These are phyloP conservation scores for Colletotrichum nymphaeae DNA, from an alignment of 2,329 filamentous ascomycete species.

Conservation along the genomic window DNA sequence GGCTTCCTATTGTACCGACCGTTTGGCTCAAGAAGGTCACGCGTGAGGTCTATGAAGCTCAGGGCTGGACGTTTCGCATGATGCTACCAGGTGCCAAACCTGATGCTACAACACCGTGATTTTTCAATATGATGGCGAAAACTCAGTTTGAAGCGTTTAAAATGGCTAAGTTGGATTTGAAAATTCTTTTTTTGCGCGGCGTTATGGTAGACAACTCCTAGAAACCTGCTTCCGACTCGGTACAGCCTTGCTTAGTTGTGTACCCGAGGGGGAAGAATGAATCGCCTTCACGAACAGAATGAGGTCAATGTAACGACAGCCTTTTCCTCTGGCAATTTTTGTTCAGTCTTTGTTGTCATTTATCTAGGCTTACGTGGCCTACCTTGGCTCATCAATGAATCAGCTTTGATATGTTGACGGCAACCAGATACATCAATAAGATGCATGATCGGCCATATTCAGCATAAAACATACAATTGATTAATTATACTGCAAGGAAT, in stretches of 20 bases:
- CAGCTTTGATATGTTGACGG: too few species aligned
- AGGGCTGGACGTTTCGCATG: constrained; percentile 46
- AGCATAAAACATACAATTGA: too few species aligned
- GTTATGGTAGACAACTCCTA: background rate
- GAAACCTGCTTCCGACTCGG: background rate
- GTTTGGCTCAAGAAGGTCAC: constrained; percentile 44
- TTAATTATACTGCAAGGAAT: too few species aligned
- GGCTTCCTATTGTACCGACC: constrained; percentile 44
- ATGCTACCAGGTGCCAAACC: constrained; percentile 45
- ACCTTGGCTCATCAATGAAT: too few species aligned
- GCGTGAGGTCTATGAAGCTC: constrained; percentile 39
- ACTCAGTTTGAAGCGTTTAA: background rate
- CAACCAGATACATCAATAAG: too few species aligned
- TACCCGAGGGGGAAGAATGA: background rate
- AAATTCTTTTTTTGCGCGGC: background rate
- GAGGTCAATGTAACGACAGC: too few species aligned
- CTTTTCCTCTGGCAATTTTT: too few species aligned
- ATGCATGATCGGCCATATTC: too few species aligned
- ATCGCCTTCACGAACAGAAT: background rate
- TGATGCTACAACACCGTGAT: constrained; percentile 26
- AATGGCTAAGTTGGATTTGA: background rate
- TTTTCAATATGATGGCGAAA: too few species aligned
- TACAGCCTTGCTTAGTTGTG: background rate
- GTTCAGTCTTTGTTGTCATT: too few species aligned
- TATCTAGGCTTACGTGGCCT: too few species aligned